Conservation (phyloP, 306 rosid species). For the Rosa persica region DNA sequence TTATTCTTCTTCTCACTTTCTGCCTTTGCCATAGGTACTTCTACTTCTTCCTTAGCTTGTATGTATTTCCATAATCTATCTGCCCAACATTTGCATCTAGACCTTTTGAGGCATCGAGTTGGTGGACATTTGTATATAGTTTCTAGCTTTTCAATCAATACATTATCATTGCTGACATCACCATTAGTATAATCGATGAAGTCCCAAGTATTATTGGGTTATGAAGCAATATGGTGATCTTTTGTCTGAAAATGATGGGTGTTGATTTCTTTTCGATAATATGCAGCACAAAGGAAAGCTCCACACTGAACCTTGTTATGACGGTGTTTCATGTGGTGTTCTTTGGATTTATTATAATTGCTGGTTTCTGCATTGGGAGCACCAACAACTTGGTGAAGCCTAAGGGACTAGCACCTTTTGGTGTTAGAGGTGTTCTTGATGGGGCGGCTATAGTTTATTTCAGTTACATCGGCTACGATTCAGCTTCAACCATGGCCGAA, state of each 20-base stretch:
- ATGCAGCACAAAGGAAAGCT: slow-evolving; percentile 94
- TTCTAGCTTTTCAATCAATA: neutral
- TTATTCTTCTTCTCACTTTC: slow-evolving; percentile 82
- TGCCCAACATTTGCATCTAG: neutral
- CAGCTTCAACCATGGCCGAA: slow-evolving; percentile 96
- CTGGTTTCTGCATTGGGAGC: slow-evolving; percentile 74
- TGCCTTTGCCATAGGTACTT: slow-evolving; percentile 78
- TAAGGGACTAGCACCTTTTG: slow-evolving; percentile 68
- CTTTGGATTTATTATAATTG: slow-evolving; percentile 79
- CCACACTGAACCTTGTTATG: slow-evolving; percentile 76
- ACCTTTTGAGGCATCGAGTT: neutral
- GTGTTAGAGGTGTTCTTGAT: slow-evolving; percentile 69
- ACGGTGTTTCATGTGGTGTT: slow-evolving; percentile 83
- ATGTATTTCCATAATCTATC: neutral
- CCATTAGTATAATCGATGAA: neutral
- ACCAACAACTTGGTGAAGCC: slow-evolving; percentile 65
- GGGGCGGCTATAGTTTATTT: slow-evolving; percentile 93
- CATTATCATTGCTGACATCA: neutral
- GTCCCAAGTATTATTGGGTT: slow-evolving; percentile 13
- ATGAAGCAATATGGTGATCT: neutral
- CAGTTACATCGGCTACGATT: slow-evolving; percentile 92
- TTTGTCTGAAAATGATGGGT: slow-evolving; percentile 38
- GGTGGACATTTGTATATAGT: neutral
- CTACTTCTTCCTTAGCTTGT: neutral
- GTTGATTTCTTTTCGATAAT: slow-evolving; percentile 9